Percentiles rank a stretch among this genome's conserved stretches.
Evolutionary conservation across 164 flowering plant species (phyloP).

Genomic region (Piper betle): DNA sequence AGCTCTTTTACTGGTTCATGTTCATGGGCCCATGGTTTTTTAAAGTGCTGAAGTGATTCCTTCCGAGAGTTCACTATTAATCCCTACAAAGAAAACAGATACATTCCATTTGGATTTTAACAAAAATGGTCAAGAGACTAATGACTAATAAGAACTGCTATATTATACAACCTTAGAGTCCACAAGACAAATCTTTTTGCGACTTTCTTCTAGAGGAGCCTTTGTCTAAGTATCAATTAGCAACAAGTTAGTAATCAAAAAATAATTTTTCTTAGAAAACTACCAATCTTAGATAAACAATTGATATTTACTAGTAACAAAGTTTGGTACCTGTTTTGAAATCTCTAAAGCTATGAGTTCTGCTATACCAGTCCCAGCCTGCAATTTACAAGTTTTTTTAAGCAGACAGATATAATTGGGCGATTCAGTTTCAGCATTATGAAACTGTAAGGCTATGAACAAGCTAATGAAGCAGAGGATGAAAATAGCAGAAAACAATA

Average conservation of each 20-base stretch:
- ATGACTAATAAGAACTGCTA: no score
- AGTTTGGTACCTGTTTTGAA: constrained; percentile 49
- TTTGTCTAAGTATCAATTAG: constrained; percentile 32
- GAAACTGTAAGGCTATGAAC: no score
- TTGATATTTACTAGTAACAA: not conserved
- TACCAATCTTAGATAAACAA: not conserved
- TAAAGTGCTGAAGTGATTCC: constrained; percentile 88
- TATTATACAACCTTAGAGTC: constrained; percentile 99
- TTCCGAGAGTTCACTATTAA: constrained; percentile 67
- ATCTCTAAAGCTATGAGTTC: constrained; percentile 87
- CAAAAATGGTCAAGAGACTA: no score
- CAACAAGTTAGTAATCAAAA: not conserved
- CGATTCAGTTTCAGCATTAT: no score
- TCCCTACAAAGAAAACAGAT: no score
- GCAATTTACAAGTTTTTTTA: constrained; percentile 7
- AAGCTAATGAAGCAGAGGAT: not conserved
- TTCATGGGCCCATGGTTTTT: constrained; percentile 97
- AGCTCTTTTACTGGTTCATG: constrained; percentile 68
- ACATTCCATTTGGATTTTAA: no score
- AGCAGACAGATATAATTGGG: not conserved
- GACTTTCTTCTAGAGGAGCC: constrained; percentile 58
- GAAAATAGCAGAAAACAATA: no score
- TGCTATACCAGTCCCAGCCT: constrained; percentile 96
- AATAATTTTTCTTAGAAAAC: no score
- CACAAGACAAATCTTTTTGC: constrained; percentile 89